Evolutionary conservation across 768 basidiomycete genomes (phyloP), one percentile per base, ranked within the genome.

Genomic region (Erythrobasidium yunnanense): DNA sequence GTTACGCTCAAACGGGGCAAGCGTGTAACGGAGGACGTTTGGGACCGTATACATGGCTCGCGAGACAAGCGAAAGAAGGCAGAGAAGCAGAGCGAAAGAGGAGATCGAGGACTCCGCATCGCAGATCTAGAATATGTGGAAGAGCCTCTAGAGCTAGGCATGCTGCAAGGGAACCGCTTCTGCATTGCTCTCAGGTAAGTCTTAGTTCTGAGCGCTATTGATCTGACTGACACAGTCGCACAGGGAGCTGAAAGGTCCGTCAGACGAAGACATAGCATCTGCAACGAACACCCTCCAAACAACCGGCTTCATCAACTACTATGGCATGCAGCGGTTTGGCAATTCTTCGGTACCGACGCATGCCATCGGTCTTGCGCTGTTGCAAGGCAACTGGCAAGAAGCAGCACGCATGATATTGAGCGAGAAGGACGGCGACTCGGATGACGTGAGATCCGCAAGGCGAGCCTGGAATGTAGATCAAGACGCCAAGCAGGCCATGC

Each of bases 321-420:
- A 71, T 32, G 91, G 93, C 49, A 97, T 99, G 93, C 95, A 99
- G 73, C 86, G 95, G 11, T 99, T 99, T 77, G 95, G 95, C 52
- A 97, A 92, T 1, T 90, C 95, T 17, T 85, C 90, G 32, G 85
- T 97, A 38, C 91, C 93, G 2, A 97, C 95, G 0, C 95, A 99
- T 73, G 80, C 87, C 1, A 92, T 97, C 62, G 95, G 95, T 18
- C 81, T 97, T 20, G 87, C 90, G 2, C 79, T 99, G 38, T 81
- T 99, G 23, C 84, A 83, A 71, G 87, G 87, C 0, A 85, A 96
- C 69, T 99, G 92, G 92, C 84, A 87, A 58, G 81, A 82, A 68
- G 95, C 95, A 4, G 80, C 89, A 35, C 83, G 85, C 18, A 78
- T 95, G 70, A 84, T 99, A 55, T 80, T 99, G 42, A 82, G 83